Evolutionary conservation across 1,139 yeast species (phyloP).

Genomic region (Meyerozyma smithsonii): DNA sequence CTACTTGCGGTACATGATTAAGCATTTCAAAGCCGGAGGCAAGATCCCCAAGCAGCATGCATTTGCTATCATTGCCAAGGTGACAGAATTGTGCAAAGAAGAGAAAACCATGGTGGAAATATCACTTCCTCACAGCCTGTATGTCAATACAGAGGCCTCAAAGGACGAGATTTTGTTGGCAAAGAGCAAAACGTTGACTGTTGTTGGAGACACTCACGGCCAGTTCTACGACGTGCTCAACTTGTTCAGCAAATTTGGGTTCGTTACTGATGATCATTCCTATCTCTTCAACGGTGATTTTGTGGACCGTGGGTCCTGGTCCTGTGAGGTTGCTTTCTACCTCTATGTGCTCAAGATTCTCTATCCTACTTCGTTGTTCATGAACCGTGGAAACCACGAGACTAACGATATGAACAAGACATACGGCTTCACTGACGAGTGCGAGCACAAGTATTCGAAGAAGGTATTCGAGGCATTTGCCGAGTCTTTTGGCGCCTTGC

Average conservation of each 20-base stretch:
- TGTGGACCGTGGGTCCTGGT: slow-evolving; percentile 98
- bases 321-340: slow-evolving; percentile 88
- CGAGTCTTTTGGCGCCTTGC: slow-evolving; percentile 81
- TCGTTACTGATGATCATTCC: slow-evolving; percentile 60
- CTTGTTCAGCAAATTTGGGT: slow-evolving; percentile 70
- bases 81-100: slow-evolving; percentile 54
- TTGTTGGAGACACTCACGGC: slow-evolving; percentile 98
- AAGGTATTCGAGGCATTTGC: slow-evolving; percentile 81
- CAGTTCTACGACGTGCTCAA: slow-evolving; percentile 88
- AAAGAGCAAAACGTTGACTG: slow-evolving; percentile 51
- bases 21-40: slow-evolving; percentile 67
- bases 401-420: slow-evolving; percentile 96
- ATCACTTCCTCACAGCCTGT: slow-evolving; percentile 30
- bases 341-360: slow-evolving; percentile 74
- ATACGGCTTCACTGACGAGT: slow-evolving; percentile 95
- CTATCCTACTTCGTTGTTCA: slow-evolving; percentile 65
- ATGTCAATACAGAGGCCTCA: slow-evolving; percentile 5
- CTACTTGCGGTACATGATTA: slow-evolving; percentile 64
- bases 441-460: slow-evolving; percentile 83
- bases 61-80: slow-evolving; percentile 75
- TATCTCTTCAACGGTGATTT: slow-evolving; percentile 95
- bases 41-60: slow-evolving; percentile 76
- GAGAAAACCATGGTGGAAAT: slow-evolving; percentile 81
- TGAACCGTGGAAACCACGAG: slow-evolving; percentile 96
- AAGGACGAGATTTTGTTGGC: slow-evolving; percentile 20